Percentiles rank a stretch among this genome's conserved stretches.
These are phyloP conservation scores for Kodamaea plutei DNA, from an alignment of 1,139 yeast genomes.

Conservation along the genomic window DNA sequence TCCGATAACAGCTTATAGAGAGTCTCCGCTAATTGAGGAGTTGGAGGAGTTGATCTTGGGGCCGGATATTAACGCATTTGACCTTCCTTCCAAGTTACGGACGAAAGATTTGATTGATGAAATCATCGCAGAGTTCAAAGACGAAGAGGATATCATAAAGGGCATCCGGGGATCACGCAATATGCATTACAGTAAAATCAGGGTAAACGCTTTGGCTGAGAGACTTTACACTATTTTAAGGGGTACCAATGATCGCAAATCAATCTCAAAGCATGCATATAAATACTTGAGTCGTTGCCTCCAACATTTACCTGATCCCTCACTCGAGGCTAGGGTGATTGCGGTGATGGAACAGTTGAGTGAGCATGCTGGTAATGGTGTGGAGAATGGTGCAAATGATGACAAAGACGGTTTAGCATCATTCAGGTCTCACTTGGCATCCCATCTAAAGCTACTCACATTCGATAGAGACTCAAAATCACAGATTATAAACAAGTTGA, in stretches of 20 bases:
- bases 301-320: no score
- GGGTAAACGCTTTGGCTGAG: no score
- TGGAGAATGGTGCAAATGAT: background rate
- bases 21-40: slow-evolving; percentile 4
- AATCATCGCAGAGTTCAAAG: slow-evolving; percentile 2
- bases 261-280: no score
- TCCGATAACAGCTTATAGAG: no score
- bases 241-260: no score
- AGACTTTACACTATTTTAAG: no score
- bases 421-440: slow-evolving; percentile 3
- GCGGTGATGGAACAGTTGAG: no score
- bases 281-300: no score
- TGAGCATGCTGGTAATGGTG: background rate
- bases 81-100: slow-evolving; percentile 8
- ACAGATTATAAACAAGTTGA: slow-evolving; percentile 17
- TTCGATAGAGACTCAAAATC: slow-evolving; percentile 4
- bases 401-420: background rate
- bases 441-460: slow-evolving; percentile 4
- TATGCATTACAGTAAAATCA: no score
- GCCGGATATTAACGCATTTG: slow-evolving; percentile 12
- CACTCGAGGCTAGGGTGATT: no score
- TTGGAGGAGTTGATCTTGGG: slow-evolving; percentile 16
- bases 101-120: slow-evolving; percentile 12
- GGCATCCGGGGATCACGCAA: no score
- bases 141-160: slow-evolving; percentile 4